phyloP scores from a whole-genome alignment of 495 filamentous ascomycete genomes.

The Aspergillus olivimuriae region DNA sequence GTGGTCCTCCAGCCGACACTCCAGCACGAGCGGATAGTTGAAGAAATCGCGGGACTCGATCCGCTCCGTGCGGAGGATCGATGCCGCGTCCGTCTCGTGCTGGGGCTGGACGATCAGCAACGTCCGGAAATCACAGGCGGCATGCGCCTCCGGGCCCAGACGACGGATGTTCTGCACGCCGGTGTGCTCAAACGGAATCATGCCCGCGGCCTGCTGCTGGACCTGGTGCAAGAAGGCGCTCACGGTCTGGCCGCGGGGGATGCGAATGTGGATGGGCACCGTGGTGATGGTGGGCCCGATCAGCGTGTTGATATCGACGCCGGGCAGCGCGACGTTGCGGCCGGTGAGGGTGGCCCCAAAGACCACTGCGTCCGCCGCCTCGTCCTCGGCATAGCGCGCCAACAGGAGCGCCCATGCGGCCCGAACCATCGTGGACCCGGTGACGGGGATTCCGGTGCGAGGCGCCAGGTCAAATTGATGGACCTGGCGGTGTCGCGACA shows the following conservation, averaged over 20 bases:
- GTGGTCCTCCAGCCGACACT: too few species aligned
- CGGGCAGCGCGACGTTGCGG: slow-evolving; percentile 24
- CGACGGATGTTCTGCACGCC: slow-evolving; percentile 46
- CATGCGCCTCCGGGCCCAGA: slow-evolving; percentile 42
- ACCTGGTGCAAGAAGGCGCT: slow-evolving; percentile 28
- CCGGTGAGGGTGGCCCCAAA: slow-evolving; percentile 30
- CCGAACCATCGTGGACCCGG: slow-evolving; percentile 16
- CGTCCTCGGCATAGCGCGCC: slow-evolving; percentile 17
- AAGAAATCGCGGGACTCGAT: too few species aligned
- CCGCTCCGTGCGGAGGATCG: too few species aligned
- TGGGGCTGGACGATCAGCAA: slow-evolving; percentile 38
- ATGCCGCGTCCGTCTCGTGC: not conserved
- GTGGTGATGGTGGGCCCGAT: slow-evolving; percentile 34
- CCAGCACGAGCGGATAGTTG: too few species aligned
- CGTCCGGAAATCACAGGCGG: slow-evolving; percentile 48
- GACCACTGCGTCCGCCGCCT: slow-evolving; percentile 27
- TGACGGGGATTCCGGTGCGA: too few species aligned
- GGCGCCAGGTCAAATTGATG: too few species aligned
- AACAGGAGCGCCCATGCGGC: slow-evolving; percentile 31
- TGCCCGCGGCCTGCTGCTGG: slow-evolving; percentile 23
- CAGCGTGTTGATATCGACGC: slow-evolving; percentile 23
- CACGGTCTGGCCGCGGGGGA: slow-evolving; percentile 19
- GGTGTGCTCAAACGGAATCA: slow-evolving; percentile 34
- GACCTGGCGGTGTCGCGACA: too few species aligned
- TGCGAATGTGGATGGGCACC: slow-evolving; percentile 42